A percentile compares a stretch with the other conserved stretches of the same genome.
These are phyloP conservation scores for Colletotrichum cordylinicola DNA, from an alignment of 2,329 filamentous ascomycete species.

Conservation along the genomic window DNA sequence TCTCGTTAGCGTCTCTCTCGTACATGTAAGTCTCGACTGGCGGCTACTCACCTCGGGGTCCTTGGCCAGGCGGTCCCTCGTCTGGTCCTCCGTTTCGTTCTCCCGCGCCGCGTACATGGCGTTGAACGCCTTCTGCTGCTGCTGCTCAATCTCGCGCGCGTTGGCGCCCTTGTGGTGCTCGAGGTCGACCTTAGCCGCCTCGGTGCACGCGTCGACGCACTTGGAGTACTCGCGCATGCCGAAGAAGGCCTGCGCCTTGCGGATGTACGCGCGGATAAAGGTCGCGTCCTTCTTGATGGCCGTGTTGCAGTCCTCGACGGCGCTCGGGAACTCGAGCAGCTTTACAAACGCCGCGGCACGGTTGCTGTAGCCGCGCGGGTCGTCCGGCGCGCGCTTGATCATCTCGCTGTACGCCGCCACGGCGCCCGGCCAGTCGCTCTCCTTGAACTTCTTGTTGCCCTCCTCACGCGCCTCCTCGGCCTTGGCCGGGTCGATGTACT, in stretches of 20 bases:
- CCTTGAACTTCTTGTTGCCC: slow-evolving; percentile 97
- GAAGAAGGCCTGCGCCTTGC: slow-evolving; percentile 94
- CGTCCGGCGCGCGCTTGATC: slow-evolving; percentile 92
- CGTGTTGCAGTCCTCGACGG: slow-evolving; percentile 88
- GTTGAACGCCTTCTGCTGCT: slow-evolving; percentile 89
- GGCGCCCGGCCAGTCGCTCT: slow-evolving; percentile 91
- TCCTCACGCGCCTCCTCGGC: slow-evolving; percentile 95
- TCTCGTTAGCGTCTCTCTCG: background rate
- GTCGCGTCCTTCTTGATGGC: slow-evolving; percentile 90
- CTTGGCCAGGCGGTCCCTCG: slow-evolving; percentile 85
- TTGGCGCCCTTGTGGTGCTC: slow-evolving; percentile 75
- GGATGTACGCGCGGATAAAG: slow-evolving; percentile 95
- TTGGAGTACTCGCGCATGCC: slow-evolving; percentile 99
- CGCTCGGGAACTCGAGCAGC: slow-evolving; percentile 92
- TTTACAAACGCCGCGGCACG: slow-evolving; percentile 97
- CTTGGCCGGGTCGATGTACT: slow-evolving; percentile 89
- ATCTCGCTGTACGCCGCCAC: slow-evolving; percentile 96
- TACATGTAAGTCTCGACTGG: background rate
- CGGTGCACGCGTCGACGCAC: slow-evolving; percentile 86
- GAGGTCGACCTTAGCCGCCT: slow-evolving; percentile 79
- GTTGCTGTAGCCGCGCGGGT: slow-evolving; percentile 95
- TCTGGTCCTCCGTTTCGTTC: slow-evolving; percentile 96
- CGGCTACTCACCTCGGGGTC: slow-evolving; percentile 83
- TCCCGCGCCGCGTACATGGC: slow-evolving; percentile 91
- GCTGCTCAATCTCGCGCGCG: slow-evolving; percentile 87